Base-by-base conservation (phyloP, 176 grass and related monocot genomes). In the Avena sativa region DNA sequence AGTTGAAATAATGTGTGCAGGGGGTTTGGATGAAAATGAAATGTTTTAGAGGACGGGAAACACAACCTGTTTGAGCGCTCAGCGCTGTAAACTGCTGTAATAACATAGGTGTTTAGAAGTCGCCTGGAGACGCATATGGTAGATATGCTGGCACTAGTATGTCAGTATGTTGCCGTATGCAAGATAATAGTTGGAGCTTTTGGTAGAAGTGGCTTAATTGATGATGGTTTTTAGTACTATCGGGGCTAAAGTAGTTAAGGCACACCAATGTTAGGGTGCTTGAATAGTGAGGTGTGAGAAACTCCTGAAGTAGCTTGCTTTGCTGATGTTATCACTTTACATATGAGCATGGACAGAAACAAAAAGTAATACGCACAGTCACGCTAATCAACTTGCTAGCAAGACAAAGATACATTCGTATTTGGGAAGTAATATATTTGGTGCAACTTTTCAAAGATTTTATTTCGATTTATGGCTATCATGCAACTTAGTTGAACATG, bases 191-290 rank as follows among this genome's bases (percentile, higher is more conserved):
- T 43, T 60, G 1, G 26, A 79, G 9, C 34, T 79, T 57, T 19
- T 60, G 40, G 40, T 83, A 38, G 9, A 83, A 47, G 50, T 83
- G 28, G 53, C 46, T 59, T 50, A 67, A 68, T 74, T 83, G 36
- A 49, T 77, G 40, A 3, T 26, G 51, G 9, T 56, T 26, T 84
- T 71, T 2, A 20, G 53, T 50, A 21, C 83, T 53, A 76, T 49
- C 64, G 23, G 44, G 26, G 40, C 20, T 84, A 32, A 71, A 49
- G 16, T 57, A 12, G 52, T 56, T 59, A 25, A 59, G 19, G 62
- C 25, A 23, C 20, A 60, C 43, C n/a, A 88, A 63, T 26, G 83
- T 57, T 62, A 20, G 36, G 53, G 55, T 75, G 52, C 50, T 83
- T 77, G 5, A 68, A 57, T 48, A 77, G 64, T 48, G 44, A 79